These are phyloP conservation scores for Botrytis tulipae DNA, from an alignment of 2,329 filamentous ascomycete species.

Conservation along the genomic window DNA sequence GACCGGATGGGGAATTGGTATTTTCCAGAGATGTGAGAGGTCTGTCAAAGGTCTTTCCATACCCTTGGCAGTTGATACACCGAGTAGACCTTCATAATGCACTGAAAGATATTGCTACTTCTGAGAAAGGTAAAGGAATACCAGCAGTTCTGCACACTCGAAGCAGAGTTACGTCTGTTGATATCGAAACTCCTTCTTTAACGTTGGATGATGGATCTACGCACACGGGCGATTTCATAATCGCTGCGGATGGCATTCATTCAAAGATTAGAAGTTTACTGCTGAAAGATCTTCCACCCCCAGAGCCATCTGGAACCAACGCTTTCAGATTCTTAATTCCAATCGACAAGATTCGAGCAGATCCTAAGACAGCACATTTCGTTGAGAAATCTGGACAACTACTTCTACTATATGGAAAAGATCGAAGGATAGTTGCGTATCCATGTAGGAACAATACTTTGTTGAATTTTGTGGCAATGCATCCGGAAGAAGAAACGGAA, in stretches of 20 bases:
- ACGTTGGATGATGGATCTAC: conserved; percentile 47
- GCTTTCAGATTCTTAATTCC: conserved; percentile 34
- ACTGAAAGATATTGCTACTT: conserved; percentile 48
- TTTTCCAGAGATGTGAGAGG: background rate
- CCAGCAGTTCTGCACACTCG: conserved; percentile 44
- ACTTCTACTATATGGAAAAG: conserved; percentile 43
- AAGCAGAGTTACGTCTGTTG: conserved; percentile 46
- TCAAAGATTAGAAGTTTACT: conserved; percentile 1
- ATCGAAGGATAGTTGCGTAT: conserved; percentile 49
- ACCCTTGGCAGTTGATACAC: conserved; percentile 51
- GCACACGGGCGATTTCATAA: conserved; percentile 48
- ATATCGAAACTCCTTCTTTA: conserved; percentile 43
- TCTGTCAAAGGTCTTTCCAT: background rate
- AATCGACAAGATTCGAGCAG: conserved; percentile 33
- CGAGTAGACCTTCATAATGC: conserved; percentile 52
- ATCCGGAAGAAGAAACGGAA: conserved; percentile 50
- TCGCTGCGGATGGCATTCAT: conserved; percentile 55
- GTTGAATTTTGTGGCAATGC: conserved; percentile 51
- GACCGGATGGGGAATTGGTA: conserved; percentile 12
- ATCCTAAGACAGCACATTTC: conserved; percentile 41
- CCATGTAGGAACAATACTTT: conserved; percentile 46
- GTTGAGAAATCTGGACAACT: conserved; percentile 37
- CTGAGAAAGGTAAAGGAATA: conserved; percentile 39
- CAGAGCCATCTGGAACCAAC: conserved; percentile 25
- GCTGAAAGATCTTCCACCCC: background rate